Evolutionary conservation across 2,329 filamentous ascomycete species (phyloP), one percentile per base, ranked within the genome.

Genomic region (Diaporthe humulicola): DNA sequence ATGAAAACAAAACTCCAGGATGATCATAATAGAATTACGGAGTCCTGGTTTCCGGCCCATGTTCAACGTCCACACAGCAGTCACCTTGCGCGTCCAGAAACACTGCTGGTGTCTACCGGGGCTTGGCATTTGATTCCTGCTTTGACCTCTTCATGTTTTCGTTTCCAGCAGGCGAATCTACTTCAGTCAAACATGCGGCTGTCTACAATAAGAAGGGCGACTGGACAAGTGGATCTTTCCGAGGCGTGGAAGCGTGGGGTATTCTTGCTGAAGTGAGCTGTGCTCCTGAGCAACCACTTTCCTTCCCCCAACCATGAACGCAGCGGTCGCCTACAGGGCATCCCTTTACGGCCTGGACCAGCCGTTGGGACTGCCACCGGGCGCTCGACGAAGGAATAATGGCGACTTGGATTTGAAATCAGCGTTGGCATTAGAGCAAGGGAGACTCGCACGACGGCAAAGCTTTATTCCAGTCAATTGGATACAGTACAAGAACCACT

Each of bases 301-400:
- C 17, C 2, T 7, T 40, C 3, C 22, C 33, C 10, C 48, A 9
- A 40, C 17, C 8, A 69, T 69, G 64, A 69, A 69, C 48, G 64
- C 64, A 38, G 64, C 64, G 12, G 33, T 54, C 9, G 64, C 48
- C 48, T 69, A 69, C n/a, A 33, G 64, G 64, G 64, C 64, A 19
- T 69, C 64, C 15, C 64, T 69, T 1, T 69, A 69, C 48, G 64
- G 64, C 64, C 64, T 69, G 22, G 64, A 69, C 22, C 64, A 69
- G 48, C 64, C 64, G n/a, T 54, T 69, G n/a, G 64, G 64, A 22
- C 33, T 54, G 30, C 48, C 30, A 22, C 45, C 64, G 2, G 64
- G 48, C 33, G n/a, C 64, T 28, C 64, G 64, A 30, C 48, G 64
- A 5, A 54, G 48, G n/a, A 40, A 40, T 12, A 54, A 69, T 28